Base-by-base conservation (phyloP, 352 stramenopile species). In the Pythium aristosporum region DNA sequence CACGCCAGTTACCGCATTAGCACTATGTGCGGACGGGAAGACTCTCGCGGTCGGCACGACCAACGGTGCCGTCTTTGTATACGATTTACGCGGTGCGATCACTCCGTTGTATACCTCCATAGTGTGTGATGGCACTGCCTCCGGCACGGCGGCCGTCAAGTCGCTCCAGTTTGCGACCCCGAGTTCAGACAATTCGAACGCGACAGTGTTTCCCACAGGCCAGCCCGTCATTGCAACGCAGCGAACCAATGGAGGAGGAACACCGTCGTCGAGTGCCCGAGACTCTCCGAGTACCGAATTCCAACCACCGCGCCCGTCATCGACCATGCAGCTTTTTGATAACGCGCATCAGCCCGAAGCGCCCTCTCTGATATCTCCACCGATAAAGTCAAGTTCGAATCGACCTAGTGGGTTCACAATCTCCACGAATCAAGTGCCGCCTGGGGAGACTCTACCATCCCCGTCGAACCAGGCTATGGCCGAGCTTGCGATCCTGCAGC, bases 11-110 rank as follows among this genome's bases (percentile, higher is more conserved):
- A 82, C 79, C 2, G 75, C 79, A 0, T 66, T 91, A 8, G 73
- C 82, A 21, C 65, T 91, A 5, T 87, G 79, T 62, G 79, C 75
- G 7, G 81, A 88, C 60, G 81, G 79, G 9, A 90, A 90, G 44
- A 90, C 81, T 11, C 70, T 89, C 1, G 76, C 78, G 18, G 73
- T 87, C 0, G 80, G 80, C 5, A 87, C 76, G 1, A 80, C 63
- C 30, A 74, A 48, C 3, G 82, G 82, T 18, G 74, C 87, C 21
- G 77, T 92, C 23, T 54, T 87, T 3, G 51, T 90, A 23, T 90
- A 87, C 63, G 83, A 92, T 59, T 63, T 92, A 9, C 76, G 83
- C 10, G 79, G 80, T 18, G 72, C 70, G 5, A 89, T 89, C 63
- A 89, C 75, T 5, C 80, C 83, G 15, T 56, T 90, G 2, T 84